Base-by-base conservation (phyloP, 1,284 basidiomycete genomes). In the Cutaneotrichosporon cyanovorans region DNA sequence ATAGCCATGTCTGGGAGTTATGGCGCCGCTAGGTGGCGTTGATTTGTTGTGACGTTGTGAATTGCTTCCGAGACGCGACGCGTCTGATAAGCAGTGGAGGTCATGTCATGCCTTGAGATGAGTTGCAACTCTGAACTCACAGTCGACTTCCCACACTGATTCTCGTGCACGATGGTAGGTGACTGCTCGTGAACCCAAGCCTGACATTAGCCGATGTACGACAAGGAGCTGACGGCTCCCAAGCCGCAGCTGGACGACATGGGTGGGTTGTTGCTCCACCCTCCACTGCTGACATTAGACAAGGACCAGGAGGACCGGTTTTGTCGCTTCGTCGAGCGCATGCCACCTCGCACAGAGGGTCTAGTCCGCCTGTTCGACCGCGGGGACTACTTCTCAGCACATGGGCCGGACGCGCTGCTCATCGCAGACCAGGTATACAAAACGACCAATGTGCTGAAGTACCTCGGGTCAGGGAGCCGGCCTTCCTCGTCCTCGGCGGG, bases 381-480 rank as follows among this genome's bases (percentile, higher is more conserved):
- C 45, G 69, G 67, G 25, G 84, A 90, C 18, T 97, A 83, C 73
- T 97, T 88, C 72, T 83, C 84, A 12, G 84, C 83, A 0, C 90
- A 97, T 62, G 92, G 90, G 0, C 73, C 82, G 5, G 93, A 97
- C 67, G 95, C 93, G 1, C 74, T 82, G 33, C 88, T 84, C 61
- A 82, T 96, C 55, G 92, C 92, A 4, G 51, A 56, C 18, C 78
- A 83, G 30, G 83, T 93, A 48, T 93, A 83, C 68, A 83, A 81
- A 51, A 92, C 88, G 1, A 84, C 87, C 60, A 82, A 85, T 0
- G 86, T 91, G 46, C 75, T 93, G 70, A 87, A 88, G 69, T 83
- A 85, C 61, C 78, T 89, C 36, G 87, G 56, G 33, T 34, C 45
- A 28, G 18, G 34, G 30, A 30, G 16, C 10, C 12, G 21, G 36